Evolutionary conservation across 2,329 filamentous ascomycete genomes (phyloP).

Genomic region (Cytospora schulzeri): DNA sequence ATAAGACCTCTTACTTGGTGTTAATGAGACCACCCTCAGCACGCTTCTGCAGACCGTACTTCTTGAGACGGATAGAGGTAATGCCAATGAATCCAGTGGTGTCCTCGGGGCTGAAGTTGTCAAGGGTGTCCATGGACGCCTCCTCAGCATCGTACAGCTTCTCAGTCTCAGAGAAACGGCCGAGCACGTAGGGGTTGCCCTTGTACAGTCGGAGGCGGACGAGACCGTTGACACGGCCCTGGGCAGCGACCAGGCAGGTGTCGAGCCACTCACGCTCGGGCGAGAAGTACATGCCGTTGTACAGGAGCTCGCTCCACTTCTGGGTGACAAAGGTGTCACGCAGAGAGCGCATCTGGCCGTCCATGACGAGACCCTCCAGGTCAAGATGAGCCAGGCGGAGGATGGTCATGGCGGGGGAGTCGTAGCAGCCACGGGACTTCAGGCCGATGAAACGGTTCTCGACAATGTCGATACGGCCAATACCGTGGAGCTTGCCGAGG

Average conservation of each 20-base stretch:
- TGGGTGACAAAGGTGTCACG: slow-evolving; percentile 60
- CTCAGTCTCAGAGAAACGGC: slow-evolving; percentile 46
- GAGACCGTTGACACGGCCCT: slow-evolving; percentile 50
- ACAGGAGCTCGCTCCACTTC: slow-evolving; percentile 50
- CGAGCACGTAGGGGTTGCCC: slow-evolving; percentile 48
- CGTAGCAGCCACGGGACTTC: slow-evolving; percentile 82
- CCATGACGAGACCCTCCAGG: slow-evolving; percentile 53
- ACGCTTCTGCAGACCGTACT: slow-evolving; percentile 37
- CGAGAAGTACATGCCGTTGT: slow-evolving; percentile 54
- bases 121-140: slow-evolving; percentile 45
- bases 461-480: slow-evolving; percentile 82
- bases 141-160: slow-evolving; percentile 56
- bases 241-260: slow-evolving; percentile 62
- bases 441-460: slow-evolving; percentile 63
- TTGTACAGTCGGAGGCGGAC: slow-evolving; percentile 42
- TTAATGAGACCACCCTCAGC: slow-evolving; percentile 27
- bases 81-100: slow-evolving; percentile 51
- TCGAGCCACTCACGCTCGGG: slow-evolving; percentile 61
- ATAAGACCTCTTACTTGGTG: slow-evolving; percentile 9
- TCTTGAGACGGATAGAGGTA: slow-evolving; percentile 55
- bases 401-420: slow-evolving; percentile 58
- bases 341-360: slow-evolving; percentile 59
- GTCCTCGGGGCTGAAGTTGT: slow-evolving; percentile 31
- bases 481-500: slow-evolving; percentile 71
- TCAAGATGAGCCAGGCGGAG: slow-evolving; percentile 48